Evolutionary conservation across 495 filamentous ascomycete genomes (phyloP).

Genomic region (Neurospora hispaniola): DNA sequence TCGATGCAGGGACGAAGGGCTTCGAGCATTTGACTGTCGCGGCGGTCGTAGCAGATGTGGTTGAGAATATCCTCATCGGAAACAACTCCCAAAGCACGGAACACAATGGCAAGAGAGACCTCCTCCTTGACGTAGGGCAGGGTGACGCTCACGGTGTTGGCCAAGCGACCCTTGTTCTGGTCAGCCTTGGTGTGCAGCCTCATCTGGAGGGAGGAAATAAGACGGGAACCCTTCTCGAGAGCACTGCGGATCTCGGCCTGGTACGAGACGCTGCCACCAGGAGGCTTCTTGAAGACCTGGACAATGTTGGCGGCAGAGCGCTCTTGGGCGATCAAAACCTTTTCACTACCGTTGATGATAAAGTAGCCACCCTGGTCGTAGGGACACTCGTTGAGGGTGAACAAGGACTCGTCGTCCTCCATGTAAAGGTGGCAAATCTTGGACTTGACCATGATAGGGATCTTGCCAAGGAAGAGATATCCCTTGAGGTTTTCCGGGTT

Average conservation of each 20-base stretch:
- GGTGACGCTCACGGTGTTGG: constrained; percentile 77
- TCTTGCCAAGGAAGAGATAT: constrained; percentile 74
- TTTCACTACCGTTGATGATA: constrained; percentile 98
- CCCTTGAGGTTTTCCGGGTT: constrained; percentile 26
- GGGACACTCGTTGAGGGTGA: constrained; percentile 85
- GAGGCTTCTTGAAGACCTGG: constrained; percentile 95
- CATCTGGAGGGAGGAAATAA: constrained; percentile 82
- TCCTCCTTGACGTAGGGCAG: constrained; percentile 90
- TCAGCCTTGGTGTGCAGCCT: constrained; percentile 82
- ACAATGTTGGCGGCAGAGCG: constrained; percentile 96
- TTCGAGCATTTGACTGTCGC: constrained; percentile 93
- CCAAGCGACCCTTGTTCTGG: constrained; percentile 62
- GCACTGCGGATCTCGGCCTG: constrained; percentile 94
- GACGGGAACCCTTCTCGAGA: constrained; percentile 85
- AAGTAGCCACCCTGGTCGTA: constrained; percentile 98
- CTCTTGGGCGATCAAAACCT: constrained; percentile 96
- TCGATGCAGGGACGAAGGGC: constrained; percentile 94
- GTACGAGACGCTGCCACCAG: constrained; percentile 76
- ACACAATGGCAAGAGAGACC: constrained; percentile 87
- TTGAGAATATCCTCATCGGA: constrained; percentile 97
- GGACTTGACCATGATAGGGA: constrained; percentile 96
- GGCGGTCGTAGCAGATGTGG: constrained; percentile 91
- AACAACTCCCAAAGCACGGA: constrained; percentile 89
- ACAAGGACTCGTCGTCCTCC: constrained; percentile 68
- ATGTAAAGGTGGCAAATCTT: constrained; percentile 82